These are phyloP conservation scores for Bromus sterilis DNA, from an alignment of 176 grass and related monocot genomes.

Conservation along the genomic window DNA sequence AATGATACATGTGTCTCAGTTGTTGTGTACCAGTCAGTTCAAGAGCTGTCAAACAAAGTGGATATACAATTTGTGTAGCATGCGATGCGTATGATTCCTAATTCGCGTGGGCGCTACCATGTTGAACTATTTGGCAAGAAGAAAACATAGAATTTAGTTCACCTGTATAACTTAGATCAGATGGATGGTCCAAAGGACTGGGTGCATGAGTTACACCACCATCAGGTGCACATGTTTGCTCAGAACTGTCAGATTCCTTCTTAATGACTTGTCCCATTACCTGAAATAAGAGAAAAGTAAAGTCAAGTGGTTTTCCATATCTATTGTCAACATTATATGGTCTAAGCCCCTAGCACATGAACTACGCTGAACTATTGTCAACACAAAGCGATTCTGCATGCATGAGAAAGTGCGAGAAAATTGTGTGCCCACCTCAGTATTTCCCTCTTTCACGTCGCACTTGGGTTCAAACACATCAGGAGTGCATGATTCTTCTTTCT, in stretches of 20 bases:
- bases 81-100: slow-evolving; percentile 3
- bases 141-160: neutral
- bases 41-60: neutral
- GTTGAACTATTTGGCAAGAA: slow-evolving; percentile 10
- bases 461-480: neutral
- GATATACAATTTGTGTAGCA: neutral
- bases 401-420: neutral
- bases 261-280: neutral
- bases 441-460: neutral
- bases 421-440: slow-evolving; percentile 2
- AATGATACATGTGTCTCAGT: neutral
- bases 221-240: neutral
- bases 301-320: too few relatives aligned
- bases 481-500: slow-evolving; percentile 10
- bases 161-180: slow-evolving; percentile 27
- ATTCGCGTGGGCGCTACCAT: neutral
- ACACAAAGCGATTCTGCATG: neutral
- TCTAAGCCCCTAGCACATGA: neutral
- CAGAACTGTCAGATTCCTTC: slow-evolving; percentile 6
- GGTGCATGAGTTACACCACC: neutral
- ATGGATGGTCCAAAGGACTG: slow-evolving; percentile 10
- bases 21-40: neutral
- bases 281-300: slow-evolving; percentile 27
- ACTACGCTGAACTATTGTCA: neutral
- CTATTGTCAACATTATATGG: too few relatives aligned